Conservation (phyloP, 371 early-diverging fungal species). For the Rhizopus delemar region DNA sequence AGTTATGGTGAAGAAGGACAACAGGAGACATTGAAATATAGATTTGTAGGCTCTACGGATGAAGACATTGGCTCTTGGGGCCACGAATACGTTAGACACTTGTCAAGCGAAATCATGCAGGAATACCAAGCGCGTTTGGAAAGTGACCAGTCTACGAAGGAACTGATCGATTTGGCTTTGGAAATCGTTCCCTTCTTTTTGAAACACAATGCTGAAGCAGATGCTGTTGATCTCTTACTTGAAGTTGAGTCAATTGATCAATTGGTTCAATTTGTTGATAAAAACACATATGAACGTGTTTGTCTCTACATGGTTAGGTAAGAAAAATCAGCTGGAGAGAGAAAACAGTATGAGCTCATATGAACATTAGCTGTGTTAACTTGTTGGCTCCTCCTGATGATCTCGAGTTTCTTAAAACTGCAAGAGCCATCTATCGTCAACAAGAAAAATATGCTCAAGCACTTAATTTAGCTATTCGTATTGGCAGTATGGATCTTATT, state of each 20-base stretch:
- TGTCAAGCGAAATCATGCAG: constrained; percentile 89
- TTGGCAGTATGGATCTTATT: constrained; percentile 82
- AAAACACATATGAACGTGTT: constrained; percentile 91
- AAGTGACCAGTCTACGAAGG: constrained; percentile 57
- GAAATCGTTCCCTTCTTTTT: constrained; percentile 93
- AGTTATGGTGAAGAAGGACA: constrained; percentile 86
- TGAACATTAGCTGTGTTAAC: constrained; percentile 75
- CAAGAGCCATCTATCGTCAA: constrained; percentile 87
- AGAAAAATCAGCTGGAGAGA: not conserved
- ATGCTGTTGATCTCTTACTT: constrained; percentile 93
- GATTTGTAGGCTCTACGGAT: constrained; percentile 75
- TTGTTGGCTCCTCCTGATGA: constrained; percentile 92
- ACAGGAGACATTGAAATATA: constrained; percentile 82
- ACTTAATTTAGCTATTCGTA: constrained; percentile 80
- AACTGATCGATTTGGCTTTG: constrained; percentile 72
- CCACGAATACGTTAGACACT: constrained; percentile 97
- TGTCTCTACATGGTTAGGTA: constrained; percentile 93
- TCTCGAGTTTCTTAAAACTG: constrained; percentile 78
- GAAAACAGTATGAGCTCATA: not conserved
- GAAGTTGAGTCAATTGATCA: constrained; percentile 85
- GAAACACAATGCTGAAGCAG: constrained; percentile 92
- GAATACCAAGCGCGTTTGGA: constrained; percentile 75
- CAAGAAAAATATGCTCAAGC: constrained; percentile 82
- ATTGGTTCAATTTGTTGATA: constrained; percentile 81
- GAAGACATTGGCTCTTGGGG: constrained; percentile 94